Evolutionary conservation across 345 rosid genomes (phyloP).

Genomic region (Hirschfeldia incana): DNA sequence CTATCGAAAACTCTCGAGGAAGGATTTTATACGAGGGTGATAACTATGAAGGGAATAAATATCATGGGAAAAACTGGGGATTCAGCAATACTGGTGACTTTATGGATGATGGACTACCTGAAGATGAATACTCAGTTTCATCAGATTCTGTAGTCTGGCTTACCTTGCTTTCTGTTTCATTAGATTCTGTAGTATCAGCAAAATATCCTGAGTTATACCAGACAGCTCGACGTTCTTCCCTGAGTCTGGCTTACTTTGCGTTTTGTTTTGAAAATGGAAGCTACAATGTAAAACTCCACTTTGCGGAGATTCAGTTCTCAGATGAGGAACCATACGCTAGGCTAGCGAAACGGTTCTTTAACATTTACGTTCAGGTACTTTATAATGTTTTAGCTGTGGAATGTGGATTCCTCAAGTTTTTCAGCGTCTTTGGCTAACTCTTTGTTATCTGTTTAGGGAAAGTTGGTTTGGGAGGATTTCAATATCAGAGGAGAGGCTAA

Average conservation of each 20-base stretch:
- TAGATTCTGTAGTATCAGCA: slow-evolving; percentile 28
- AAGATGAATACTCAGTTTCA: slow-evolving; percentile 28
- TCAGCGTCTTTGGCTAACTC: neutral
- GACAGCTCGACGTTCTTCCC: slow-evolving; percentile 60
- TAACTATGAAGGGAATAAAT: slow-evolving; percentile 26
- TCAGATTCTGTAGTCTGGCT: slow-evolving; percentile 13
- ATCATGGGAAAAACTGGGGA: slow-evolving; percentile 33
- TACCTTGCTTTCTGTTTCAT: neutral
- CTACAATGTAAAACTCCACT: slow-evolving; percentile 65
- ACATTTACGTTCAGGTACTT: slow-evolving; percentile 43
- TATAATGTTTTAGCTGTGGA: neutral
- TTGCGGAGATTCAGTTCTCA: slow-evolving; percentile 65
- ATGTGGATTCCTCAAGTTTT: neutral
- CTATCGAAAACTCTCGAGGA: slow-evolving; percentile 26
- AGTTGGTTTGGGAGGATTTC: slow-evolving; percentile 52
- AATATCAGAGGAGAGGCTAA: slow-evolving; percentile 48
- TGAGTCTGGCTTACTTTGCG: slow-evolving; percentile 59
- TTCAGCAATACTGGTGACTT: slow-evolving; percentile 43
- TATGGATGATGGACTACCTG: slow-evolving; percentile 40
- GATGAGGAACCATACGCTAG: slow-evolving; percentile 45
- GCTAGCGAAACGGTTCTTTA: slow-evolving; percentile 59
- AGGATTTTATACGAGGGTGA: slow-evolving; percentile 35
- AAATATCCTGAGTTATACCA: slow-evolving; percentile 42
- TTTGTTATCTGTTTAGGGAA: slow-evolving; percentile 40
- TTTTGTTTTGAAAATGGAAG: slow-evolving; percentile 62